phyloP scores from a whole-genome alignment of 192 early-diverging fungal species.

The Backusella tuberculispora region DNA sequence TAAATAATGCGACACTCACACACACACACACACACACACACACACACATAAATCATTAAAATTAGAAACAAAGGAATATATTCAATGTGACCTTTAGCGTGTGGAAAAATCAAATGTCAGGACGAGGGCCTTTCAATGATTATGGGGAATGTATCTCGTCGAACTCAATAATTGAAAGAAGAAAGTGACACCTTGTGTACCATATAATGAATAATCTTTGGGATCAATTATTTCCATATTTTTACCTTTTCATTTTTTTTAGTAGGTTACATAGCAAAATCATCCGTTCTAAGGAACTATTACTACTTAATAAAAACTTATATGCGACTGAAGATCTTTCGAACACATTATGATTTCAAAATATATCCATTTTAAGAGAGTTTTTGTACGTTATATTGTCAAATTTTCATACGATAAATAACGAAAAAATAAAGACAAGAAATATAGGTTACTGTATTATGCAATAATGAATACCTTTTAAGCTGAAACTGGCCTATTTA shows the following conservation, averaged over 20 bases:
- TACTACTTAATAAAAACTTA: background rate
- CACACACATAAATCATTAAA: background rate
- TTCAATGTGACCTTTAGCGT: background rate
- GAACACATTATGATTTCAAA: background rate
- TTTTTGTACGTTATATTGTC: background rate
- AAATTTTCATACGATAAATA: background rate
- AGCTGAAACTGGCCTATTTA: background rate
- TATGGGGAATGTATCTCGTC: background rate
- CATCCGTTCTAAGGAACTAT: background rate
- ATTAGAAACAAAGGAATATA: background rate
- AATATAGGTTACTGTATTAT: background rate
- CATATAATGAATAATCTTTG: background rate
- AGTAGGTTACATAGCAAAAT: background rate
- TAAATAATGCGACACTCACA: background rate
- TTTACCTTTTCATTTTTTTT: background rate
- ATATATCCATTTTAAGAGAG: background rate
- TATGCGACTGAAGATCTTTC: background rate
- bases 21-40: background rate
- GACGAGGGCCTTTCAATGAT: background rate
- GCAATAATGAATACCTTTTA: background rate
- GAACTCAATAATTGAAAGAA: background rate
- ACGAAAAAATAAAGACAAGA: background rate
- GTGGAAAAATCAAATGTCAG: constrained; percentile 8
- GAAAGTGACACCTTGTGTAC: constrained; percentile 12
- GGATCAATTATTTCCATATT: background rate